Evolutionary conservation across 345 rosid genomes (phyloP).

Genomic region (Gossypium herbaceum): DNA sequence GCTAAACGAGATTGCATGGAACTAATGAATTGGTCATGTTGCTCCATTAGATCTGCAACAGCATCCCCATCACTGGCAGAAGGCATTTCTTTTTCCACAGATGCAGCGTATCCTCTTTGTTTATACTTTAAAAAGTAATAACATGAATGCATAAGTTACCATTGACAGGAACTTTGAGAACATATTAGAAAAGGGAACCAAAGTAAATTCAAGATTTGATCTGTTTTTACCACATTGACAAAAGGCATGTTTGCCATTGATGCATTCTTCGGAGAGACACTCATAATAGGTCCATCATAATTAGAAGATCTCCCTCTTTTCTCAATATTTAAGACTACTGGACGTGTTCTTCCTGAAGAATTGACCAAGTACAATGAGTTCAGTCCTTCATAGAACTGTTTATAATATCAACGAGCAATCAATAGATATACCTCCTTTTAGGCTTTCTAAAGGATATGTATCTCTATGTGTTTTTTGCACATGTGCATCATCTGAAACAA

Average conservation of each 20-base stretch:
- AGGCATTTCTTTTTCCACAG: constrained; percentile 53
- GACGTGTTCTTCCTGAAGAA: constrained; percentile 58
- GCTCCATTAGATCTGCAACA: constrained; percentile 61
- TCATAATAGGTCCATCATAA: constrained; percentile 46
- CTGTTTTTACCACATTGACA: constrained; percentile 43
- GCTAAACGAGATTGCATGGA: constrained; percentile 89
- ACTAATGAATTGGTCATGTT: constrained; percentile 79
- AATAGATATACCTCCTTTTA: constrained; percentile 59
- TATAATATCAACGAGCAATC: constrained; percentile 14
- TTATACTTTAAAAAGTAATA: constrained; percentile 34
- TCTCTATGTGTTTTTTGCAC: constrained; percentile 55
- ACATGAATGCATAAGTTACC: constrained; percentile 14
- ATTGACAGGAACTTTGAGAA: background rate
- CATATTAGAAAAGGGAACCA: background rate
- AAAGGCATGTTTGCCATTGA: constrained; percentile 42
- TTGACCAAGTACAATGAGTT: constrained; percentile 14
- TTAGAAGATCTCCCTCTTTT: constrained; percentile 65
- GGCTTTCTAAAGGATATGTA: constrained; percentile 42
- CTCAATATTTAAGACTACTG: constrained; percentile 64
- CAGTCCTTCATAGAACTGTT: constrained; percentile 12
- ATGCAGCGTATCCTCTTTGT: constrained; percentile 51
- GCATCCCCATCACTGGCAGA: constrained; percentile 68
- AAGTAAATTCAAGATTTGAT: background rate
- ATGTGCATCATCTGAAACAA: constrained; percentile 57
- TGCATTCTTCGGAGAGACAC: constrained; percentile 35